A percentile compares a stretch with the other conserved stretches of the same genome.
phyloP scores from a whole-genome alignment of 345 rosid species.

The Erodium maritimum region DNA sequence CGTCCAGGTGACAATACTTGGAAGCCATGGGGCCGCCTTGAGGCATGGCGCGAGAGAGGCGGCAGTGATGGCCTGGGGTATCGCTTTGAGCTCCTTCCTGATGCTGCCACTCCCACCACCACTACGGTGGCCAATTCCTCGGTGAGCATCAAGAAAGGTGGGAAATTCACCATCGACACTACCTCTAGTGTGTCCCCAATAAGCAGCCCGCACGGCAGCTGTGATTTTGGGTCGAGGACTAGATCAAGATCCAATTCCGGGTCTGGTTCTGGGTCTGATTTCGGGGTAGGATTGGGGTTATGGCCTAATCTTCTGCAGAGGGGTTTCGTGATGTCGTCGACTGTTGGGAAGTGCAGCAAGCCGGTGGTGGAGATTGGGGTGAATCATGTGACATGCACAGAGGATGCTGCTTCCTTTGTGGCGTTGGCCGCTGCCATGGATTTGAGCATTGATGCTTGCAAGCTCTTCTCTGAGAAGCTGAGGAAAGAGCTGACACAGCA shows the following conservation, averaged over 20 bases:
- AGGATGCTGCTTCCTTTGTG: constrained; percentile 93
- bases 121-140: constrained; percentile 29
- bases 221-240: constrained; percentile 53
- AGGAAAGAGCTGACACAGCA: constrained; percentile 72
- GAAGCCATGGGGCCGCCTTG: constrained; percentile 95
- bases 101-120: constrained; percentile 26
- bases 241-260: constrained; percentile 41
- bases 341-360: constrained; percentile 35
- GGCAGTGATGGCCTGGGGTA: constrained; percentile 52
- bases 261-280: neutral
- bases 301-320: constrained; percentile 19
- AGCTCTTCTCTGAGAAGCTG: constrained; percentile 61
- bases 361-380: constrained; percentile 82
- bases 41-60: constrained; percentile 74
- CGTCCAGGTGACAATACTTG: constrained; percentile 68
- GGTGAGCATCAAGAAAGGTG: constrained; percentile 53
- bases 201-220: constrained; percentile 70
- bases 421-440: constrained; percentile 96
- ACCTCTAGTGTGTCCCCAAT: constrained; percentile 48
- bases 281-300: constrained; percentile 28
- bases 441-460: constrained; percentile 91
- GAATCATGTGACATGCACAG: constrained; percentile 89
- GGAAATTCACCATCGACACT: constrained; percentile 62
- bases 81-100: constrained; percentile 66
- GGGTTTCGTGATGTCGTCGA: constrained; percentile 88